These are phyloP conservation scores for Termitomyces bulborhizus DNA, from an alignment of 768 basidiomycete genomes.

Conservation along the genomic window DNA sequence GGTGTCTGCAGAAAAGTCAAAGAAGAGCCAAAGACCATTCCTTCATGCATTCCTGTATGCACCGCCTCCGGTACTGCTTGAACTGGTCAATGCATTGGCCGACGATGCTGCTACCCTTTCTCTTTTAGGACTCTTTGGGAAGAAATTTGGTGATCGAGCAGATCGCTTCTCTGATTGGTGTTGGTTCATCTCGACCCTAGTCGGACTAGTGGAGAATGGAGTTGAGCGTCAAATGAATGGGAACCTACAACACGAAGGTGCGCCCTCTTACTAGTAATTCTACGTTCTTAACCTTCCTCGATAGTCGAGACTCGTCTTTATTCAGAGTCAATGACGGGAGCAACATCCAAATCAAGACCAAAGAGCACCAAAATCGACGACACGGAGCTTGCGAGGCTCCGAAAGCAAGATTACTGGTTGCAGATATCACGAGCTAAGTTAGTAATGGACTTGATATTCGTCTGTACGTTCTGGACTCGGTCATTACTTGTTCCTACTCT, in stretches of 20 bases:
- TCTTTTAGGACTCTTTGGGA: conserved; percentile 61
- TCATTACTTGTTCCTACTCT: conserved; percentile 7
- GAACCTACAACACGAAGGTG: conserved; percentile 59
- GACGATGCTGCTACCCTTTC: conserved; percentile 81
- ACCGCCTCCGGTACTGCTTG: conserved; percentile 76
- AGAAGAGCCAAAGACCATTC: conserved; percentile 49
- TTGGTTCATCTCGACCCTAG: conserved; percentile 76
- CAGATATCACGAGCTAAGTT: conserved; percentile 65
- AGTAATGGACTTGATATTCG: conserved; percentile 81
- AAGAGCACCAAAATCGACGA: conserved; percentile 55
- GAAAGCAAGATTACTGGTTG: conserved; percentile 73
- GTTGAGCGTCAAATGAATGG: conserved; percentile 71
- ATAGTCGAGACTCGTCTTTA: conserved; percentile 71
- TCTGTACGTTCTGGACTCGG: conserved; percentile 47
- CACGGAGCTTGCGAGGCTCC: conserved; percentile 61
- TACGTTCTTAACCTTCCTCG: not conserved
- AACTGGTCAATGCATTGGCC: conserved; percentile 65
- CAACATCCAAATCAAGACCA: conserved; percentile 65
- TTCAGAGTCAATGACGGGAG: conserved; percentile 63
- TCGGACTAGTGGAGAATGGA: conserved; percentile 77
- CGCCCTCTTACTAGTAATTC: conserved; percentile 1
- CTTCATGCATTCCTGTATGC: conserved; percentile 72
- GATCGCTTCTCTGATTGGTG: conserved; percentile 80
- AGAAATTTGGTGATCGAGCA: conserved; percentile 59
- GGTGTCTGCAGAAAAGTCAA: conserved; percentile 27